Base-by-base conservation (phyloP, 192 early-diverging fungal species). In the Geosiphon pyriformis region DNA sequence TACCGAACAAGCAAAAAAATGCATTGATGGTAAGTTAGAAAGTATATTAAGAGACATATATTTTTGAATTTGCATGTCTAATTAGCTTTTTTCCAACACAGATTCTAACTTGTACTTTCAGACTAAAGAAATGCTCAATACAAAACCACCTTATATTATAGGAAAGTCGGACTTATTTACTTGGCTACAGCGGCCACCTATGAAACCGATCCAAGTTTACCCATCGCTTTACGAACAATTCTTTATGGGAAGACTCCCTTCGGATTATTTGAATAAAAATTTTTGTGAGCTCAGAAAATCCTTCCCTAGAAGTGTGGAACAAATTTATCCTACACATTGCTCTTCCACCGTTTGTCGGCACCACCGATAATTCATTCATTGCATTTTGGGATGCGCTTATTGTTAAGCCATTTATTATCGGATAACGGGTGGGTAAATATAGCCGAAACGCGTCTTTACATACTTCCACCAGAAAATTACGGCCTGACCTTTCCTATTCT, bases 401-500 rank as follows among this genome's bases (percentile, higher is more conserved):
- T 52, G 11, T 33, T 31, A 63, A 33, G 3, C 61, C 61, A 33
- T 8, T 64, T 52, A 64, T 22, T 51, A 32, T 34, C 8, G 27
- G n/a, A 50, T 64, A 0, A 3, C 30, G 48, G 25, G 4, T 0
- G 8, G 31, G 61, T 4, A 51, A 1, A 3, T 17, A 32, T 30
- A 63, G 51, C 17, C 48, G 48, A 62, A 62, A 62, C n/a, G 12
- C 31, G 20, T 32, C 25, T 47, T 32, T 2, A 3, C 47, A 61
- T 8, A 50, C 47, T 32, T 64, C 48, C 20, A 64, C 61, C 49
- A 64, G 32, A 32, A 51, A 34, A 64, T 52, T 52, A 18, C 27
- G 49, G 34, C 61, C 61, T 52, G 49, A 50, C 18, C 22, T 52
- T 64, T 64, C 61, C 2, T 64, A 33, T 52, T 32, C 52, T 27